Evolutionary conservation across 768 basidiomycete species (phyloP).

Genomic region (Leucogyrophana mollusca): DNA sequence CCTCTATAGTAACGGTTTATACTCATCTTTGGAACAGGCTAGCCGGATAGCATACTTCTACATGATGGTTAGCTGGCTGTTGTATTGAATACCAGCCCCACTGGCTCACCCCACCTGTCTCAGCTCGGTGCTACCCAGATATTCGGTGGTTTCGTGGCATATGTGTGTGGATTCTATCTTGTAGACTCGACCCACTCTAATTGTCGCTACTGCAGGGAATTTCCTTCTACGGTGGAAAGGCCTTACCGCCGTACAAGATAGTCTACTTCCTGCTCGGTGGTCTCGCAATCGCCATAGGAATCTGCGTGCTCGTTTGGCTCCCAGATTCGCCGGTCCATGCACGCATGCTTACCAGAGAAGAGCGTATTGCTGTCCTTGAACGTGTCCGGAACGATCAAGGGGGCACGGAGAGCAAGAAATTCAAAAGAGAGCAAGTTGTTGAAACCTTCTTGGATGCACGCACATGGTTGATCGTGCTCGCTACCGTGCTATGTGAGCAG

Average conservation of each 20-base stretch:
- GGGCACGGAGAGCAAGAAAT: conserved; percentile 23
- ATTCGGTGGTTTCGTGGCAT: conserved; percentile 39
- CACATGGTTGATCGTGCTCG: conserved; percentile 28
- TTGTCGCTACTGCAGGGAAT: conserved; percentile 25
- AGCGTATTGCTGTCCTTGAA: conserved; percentile 39
- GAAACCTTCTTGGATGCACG: conserved; percentile 24
- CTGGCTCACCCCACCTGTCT: too few species aligned
- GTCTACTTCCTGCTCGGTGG: conserved; percentile 39
- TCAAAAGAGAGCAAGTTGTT: conserved; percentile 24
- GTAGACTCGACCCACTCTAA: neutral
- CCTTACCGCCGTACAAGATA: conserved; percentile 35
- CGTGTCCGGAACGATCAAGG: conserved; percentile 37
- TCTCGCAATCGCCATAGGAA: conserved; percentile 35
- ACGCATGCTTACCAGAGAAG: conserved; percentile 32
- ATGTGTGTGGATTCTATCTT: conserved; percentile 14
- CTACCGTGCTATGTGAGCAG: conserved; percentile 20
- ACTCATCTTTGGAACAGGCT: too few species aligned
- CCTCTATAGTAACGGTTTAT: too few species aligned
- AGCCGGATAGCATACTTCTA: conserved; percentile 36
- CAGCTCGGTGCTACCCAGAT: conserved; percentile 30
- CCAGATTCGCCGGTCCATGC: conserved; percentile 42
- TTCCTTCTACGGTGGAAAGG: conserved; percentile 31
- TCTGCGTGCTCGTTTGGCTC: conserved; percentile 32
- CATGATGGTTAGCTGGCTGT: conserved; percentile 27
- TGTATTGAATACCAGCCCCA: too few species aligned